Conservation (phyloP, 768 basidiomycete genomes). For the Rhodotorula sphaerocarpa region DNA sequence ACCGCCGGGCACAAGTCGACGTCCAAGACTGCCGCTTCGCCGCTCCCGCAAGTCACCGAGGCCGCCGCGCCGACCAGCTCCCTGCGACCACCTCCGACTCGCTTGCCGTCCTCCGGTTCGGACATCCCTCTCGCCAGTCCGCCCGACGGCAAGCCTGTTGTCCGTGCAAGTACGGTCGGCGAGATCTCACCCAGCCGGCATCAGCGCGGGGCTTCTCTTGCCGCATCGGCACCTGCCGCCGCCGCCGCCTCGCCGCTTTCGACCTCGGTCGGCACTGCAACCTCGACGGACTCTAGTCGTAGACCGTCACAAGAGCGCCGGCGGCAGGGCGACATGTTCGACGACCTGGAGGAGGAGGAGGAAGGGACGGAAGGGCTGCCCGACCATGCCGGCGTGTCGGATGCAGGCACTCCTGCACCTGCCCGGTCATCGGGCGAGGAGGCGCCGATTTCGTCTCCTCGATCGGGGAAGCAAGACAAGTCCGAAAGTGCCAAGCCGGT, state of each 20-base stretch:
- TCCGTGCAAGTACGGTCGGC: conserved; percentile 27
- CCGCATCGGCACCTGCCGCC: background rate
- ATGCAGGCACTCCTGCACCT: too few relatives aligned
- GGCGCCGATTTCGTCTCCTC: conserved; percentile 8
- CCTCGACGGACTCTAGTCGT: too few relatives aligned
- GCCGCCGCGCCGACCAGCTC: background rate
- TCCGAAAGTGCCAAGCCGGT: conserved; percentile 82
- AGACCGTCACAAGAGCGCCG: too few relatives aligned
- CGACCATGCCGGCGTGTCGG: too few relatives aligned
- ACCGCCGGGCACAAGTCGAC: conserved; percentile 25
- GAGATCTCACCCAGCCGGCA: conserved; percentile 27
- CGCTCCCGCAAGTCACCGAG: conserved; percentile 33
- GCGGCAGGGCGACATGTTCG: conserved; percentile 16
- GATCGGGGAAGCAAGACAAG: conserved; percentile 7
- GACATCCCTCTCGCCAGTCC: conserved; percentile 27
- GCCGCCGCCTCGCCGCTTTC: background rate
- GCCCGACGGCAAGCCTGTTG: conserved; percentile 27
- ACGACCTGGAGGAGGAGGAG: conserved; percentile 28
- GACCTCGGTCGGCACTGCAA: background rate
- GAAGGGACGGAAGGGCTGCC: too few relatives aligned
- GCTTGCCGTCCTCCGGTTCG: conserved; percentile 7
- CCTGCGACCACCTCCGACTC: background rate
- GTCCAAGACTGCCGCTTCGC: conserved; percentile 28
- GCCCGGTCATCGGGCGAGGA: too few relatives aligned
- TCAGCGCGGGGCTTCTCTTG: conserved; percentile 25